Evolutionary conservation across 768 basidiomycete genomes (phyloP).

Genomic region (Baorangia bicolor): DNA sequence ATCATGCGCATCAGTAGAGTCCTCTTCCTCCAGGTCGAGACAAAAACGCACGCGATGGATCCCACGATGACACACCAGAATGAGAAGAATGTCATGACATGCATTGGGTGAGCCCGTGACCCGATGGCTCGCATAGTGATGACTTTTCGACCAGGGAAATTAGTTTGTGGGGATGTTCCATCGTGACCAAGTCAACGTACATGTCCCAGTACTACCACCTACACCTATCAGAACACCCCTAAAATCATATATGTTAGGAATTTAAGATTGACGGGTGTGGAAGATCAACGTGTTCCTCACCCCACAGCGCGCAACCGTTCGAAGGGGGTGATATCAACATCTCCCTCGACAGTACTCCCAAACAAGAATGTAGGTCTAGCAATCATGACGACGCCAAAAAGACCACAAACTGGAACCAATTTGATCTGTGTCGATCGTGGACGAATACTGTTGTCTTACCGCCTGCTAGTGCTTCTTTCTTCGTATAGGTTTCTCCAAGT

Average conservation of each 20-base stretch:
- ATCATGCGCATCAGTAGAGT: not conserved
- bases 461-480: conserved; percentile 55
- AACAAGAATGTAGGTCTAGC: conserved; percentile 78
- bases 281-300: conserved; percentile 30
- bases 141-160: conserved; percentile 31
- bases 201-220: conserved; percentile 62
- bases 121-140: conserved; percentile 67
- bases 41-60: conserved; percentile 6
- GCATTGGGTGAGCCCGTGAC: conserved; percentile 70
- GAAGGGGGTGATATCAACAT: conserved; percentile 13
- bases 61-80: conserved; percentile 44
- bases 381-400: conserved; percentile 78
- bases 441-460: conserved; percentile 27
- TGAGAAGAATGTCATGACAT: conserved; percentile 68
- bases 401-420: conserved; percentile 49
- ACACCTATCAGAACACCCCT: conserved; percentile 70
- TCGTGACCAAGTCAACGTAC: conserved; percentile 41
- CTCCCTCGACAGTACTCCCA: conserved; percentile 32
- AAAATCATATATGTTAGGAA: not conserved
- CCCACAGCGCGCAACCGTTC: conserved; percentile 60
- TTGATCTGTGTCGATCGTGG: not conserved
- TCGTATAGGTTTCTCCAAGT: conserved; percentile 57
- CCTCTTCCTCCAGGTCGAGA: not conserved
- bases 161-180: not conserved
- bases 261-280: not conserved